These are phyloP conservation scores for Didymella exigua DNA, from an alignment of 2,329 filamentous ascomycete species.

Conservation along the genomic window DNA sequence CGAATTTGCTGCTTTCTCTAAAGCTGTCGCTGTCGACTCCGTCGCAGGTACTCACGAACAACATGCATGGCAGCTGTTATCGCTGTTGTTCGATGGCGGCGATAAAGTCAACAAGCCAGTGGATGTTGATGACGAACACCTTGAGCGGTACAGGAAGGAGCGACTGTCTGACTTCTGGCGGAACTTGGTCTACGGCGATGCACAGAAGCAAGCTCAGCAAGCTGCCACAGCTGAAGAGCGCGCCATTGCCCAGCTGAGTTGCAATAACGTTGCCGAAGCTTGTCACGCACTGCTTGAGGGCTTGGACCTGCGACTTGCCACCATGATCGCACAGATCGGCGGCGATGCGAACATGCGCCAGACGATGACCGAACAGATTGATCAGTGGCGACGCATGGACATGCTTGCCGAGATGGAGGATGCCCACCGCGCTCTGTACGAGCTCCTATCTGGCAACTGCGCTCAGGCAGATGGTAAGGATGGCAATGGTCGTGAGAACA, in stretches of 20 bases:
- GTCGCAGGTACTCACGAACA: slow-evolving; percentile 64
- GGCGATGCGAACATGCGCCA: slow-evolving; percentile 71
- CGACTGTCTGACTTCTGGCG: slow-evolving; percentile 72
- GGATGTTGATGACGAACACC: slow-evolving; percentile 53
- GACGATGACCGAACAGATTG: slow-evolving; percentile 79
- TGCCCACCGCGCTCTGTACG: slow-evolving; percentile 83
- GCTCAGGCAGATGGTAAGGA: slow-evolving; percentile 80
- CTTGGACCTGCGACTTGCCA: slow-evolving; percentile 82
- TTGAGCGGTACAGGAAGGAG: slow-evolving; percentile 56
- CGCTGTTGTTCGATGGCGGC: slow-evolving; percentile 78
- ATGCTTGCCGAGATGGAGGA: slow-evolving; percentile 87
- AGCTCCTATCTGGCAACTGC: slow-evolving; percentile 87
- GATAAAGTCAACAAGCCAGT: slow-evolving; percentile 31
- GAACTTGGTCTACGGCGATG: slow-evolving; percentile 48
- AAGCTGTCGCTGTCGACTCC: slow-evolving; percentile 47
- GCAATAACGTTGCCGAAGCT: slow-evolving; percentile 79
- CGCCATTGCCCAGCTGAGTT: slow-evolving; percentile 79
- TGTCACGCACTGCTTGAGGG: slow-evolving; percentile 78
- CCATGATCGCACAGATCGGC: slow-evolving; percentile 81
- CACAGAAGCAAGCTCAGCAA: slow-evolving; percentile 57
- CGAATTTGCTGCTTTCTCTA: slow-evolving; percentile 59
- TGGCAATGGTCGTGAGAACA: slow-evolving; percentile 76
- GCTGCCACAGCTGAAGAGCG: slow-evolving; percentile 76
- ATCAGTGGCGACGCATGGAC: slow-evolving; percentile 81
- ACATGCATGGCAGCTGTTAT: slow-evolving; percentile 82